Evolutionary conservation across 805 yeast genomes (phyloP), one percentile per base, ranked within the genome.

Genomic region (Jamesozyma lodderae): DNA sequence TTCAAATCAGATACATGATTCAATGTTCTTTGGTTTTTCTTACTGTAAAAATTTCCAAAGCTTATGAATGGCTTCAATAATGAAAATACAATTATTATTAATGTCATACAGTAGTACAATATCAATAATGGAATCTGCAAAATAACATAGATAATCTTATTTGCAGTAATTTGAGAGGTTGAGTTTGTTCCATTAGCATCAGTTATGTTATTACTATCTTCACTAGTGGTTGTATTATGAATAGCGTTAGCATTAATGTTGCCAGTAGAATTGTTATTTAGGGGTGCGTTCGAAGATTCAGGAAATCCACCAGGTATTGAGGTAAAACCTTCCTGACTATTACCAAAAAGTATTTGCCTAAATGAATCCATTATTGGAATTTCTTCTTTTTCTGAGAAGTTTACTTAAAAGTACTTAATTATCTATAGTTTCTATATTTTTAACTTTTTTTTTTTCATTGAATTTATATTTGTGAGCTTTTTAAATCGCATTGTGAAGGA

Each of bases 21-120:
- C 8, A 41, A 31, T 17, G 32, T 15, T 14, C 42, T 38, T 27
- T 36, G 45, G 24, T 42, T 42, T 19, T 44, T 48, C 26, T 41
- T 47, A 25, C 43, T 38, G 36, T 58, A 58, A 37, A 51, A 52
- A 2, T 44, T 48, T 16, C 42, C 41, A 7, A 55, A 38, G 13
- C 45, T 45, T 20, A 45, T 28, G n/a, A 55, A 35, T 10, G 55
- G 55, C 35, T 48, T 52, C 6, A 55, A 30, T 4, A 49, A 22
- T 11, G 36, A 17, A 2, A 35, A 4, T 4, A 33, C n/a, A 7
- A 37, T 9, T 4, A 41, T 26, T 0, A 41, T n/a, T 2, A 33
- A 14, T 3, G 36, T 34, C 18, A 40, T 20, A n/a, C 31, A 4
- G 20, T 22, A 35, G 24, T 38, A 41, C 10, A 44, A 19, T 13